phyloP scores from a whole-genome alignment of 495 filamentous ascomycete genomes.

The Penicillium herquei region DNA sequence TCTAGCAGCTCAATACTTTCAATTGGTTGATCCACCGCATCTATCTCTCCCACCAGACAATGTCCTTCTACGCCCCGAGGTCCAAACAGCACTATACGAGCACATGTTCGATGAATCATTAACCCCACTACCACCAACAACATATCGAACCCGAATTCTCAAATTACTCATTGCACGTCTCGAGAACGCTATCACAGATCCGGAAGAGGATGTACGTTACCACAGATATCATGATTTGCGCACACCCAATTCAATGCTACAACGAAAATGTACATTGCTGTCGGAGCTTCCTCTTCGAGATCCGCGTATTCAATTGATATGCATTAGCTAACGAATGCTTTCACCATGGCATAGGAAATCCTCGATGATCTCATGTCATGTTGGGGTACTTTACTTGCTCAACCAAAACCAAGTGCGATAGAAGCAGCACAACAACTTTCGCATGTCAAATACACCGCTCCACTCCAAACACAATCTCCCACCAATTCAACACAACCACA shows the following conservation, averaged over 20 bases:
- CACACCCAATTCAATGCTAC: neutral
- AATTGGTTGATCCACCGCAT: conserved; percentile 56
- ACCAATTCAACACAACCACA: neutral
- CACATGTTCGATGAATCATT: conserved; percentile 60
- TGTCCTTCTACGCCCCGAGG: conserved; percentile 48
- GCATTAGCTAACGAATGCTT: neutral
- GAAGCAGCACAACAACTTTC: conserved; percentile 69
- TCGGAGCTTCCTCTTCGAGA: neutral
- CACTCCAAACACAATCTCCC: conserved; percentile 25
- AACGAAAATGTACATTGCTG: neutral
- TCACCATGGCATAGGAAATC: conserved; percentile 58
- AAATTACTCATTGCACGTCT: conserved; percentile 66
- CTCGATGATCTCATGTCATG: conserved; percentile 67
- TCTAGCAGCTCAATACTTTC: conserved; percentile 60
- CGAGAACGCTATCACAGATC: conserved; percentile 67
- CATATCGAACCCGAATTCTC: conserved; percentile 69
- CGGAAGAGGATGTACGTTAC: conserved; percentile 77
- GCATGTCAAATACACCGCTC: conserved; percentile 68
- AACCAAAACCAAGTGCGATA: conserved; percentile 57
- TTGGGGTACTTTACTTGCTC: conserved; percentile 57
- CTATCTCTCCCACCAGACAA: conserved; percentile 55
- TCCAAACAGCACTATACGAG: conserved; percentile 63
- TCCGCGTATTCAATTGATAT: neutral
- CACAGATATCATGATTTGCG: conserved; percentile 1
- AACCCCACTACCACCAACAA: conserved; percentile 55